Evolutionary conservation across 139 green algal species (phyloP).

Genomic region (Nannochloris sp.): DNA sequence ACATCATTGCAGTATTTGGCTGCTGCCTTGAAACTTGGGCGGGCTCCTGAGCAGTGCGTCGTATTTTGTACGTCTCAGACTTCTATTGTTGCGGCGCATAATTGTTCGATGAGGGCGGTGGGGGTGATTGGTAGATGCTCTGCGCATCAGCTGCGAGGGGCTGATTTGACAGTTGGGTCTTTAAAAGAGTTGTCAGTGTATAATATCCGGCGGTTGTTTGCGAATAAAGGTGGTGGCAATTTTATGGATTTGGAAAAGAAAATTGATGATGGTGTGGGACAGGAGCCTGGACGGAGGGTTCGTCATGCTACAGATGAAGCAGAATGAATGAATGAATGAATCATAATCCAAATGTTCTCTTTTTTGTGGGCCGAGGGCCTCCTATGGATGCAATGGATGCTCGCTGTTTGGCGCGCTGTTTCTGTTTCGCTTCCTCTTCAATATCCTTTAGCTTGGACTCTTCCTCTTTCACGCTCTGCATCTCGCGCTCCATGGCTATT

Average conservation of each 20-base stretch:
- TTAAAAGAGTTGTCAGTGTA: constrained; percentile 70
- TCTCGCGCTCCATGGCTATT: constrained; percentile 72
- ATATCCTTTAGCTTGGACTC: constrained; percentile 3
- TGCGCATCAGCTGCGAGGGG: constrained; percentile 52
- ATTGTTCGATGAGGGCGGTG: constrained; percentile 79
- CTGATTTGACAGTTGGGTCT: constrained; percentile 66
- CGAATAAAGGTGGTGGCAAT: constrained; percentile 33
- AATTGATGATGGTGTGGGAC: not conserved
- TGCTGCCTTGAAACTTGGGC: constrained; percentile 67
- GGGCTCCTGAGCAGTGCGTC: constrained; percentile 75
- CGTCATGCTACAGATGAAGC: not conserved
- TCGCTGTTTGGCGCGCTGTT: constrained; percentile 34
- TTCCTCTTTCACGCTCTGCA: constrained; percentile 27
- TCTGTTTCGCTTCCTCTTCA: constrained; percentile 15
- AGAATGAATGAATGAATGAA: constrained; percentile 1
- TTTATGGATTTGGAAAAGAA: constrained; percentile 48
- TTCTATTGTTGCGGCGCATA: constrained; percentile 77
- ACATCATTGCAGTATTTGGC: constrained; percentile 61
- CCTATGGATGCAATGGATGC: constrained; percentile 66
- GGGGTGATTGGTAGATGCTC: constrained; percentile 44
- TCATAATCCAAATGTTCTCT: constrained; percentile 32
- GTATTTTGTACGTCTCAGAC: constrained; percentile 58
- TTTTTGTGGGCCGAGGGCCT: not conserved
- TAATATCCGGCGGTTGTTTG: constrained; percentile 65
- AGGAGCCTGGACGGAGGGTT: not conserved